Evolutionary conservation across 1,284 basidiomycete species (phyloP).

Genomic region (Malassezia arunalokei): DNA sequence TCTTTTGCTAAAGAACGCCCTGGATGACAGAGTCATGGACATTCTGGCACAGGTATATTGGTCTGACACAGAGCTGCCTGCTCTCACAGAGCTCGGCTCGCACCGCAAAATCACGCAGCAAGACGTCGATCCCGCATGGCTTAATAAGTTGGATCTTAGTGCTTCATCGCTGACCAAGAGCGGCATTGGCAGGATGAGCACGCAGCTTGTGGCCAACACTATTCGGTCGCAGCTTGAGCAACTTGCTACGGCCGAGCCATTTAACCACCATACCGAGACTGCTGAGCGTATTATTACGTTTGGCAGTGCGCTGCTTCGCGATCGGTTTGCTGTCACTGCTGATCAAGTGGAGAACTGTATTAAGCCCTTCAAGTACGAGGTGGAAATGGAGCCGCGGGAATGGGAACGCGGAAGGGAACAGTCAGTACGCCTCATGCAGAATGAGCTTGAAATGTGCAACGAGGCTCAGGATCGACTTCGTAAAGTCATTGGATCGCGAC

Average conservation of each 20-base stretch:
- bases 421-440: slow-evolving; percentile 66
- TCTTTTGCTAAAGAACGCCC: slow-evolving; percentile 71
- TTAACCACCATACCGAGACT: slow-evolving; percentile 74
- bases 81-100: slow-evolving; percentile 62
- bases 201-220: slow-evolving; percentile 86
- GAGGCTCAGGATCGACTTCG: slow-evolving; percentile 70
- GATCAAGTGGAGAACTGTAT: slow-evolving; percentile 99
- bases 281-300: slow-evolving; percentile 80
- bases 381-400: slow-evolving; percentile 64
- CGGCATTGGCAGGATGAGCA: slow-evolving; percentile 87
- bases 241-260: slow-evolving; percentile 70
- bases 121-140: slow-evolving; percentile 82
- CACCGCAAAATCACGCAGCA: slow-evolving; percentile 57
- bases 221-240: slow-evolving; percentile 76
- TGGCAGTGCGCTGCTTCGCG: slow-evolving; percentile 78
- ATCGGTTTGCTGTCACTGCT: slow-evolving; percentile 77
- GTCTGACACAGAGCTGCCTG: slow-evolving; percentile 69
- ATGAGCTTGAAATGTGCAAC: slow-evolving; percentile 74
- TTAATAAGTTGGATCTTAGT: slow-evolving; percentile 85
- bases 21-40: slow-evolving; percentile 93
- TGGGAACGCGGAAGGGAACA: slow-evolving; percentile 74
- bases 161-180: slow-evolving; percentile 85
- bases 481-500: slow-evolving; percentile 69
- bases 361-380: slow-evolving; percentile 96
- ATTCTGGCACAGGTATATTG: slow-evolving; percentile 94